Base-by-base conservation (phyloP, 352 stramenopile genomes). In the Globisporangium irregulare region DNA sequence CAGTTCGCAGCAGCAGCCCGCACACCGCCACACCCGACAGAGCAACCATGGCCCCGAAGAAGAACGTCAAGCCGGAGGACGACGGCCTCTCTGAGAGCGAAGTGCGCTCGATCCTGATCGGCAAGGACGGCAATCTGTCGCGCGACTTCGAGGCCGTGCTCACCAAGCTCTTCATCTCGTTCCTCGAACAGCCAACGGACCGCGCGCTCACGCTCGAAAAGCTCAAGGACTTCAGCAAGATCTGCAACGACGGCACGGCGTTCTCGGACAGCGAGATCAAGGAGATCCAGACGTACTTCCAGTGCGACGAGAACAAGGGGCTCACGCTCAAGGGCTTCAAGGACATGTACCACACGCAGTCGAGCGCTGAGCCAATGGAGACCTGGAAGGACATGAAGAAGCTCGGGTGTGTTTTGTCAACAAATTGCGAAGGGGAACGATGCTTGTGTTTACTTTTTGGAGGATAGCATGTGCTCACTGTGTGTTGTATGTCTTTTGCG, bases 281-380 rank as follows among this genome's bases (percentile, higher is more conserved):
- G 78, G 88, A 96, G 78, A 96, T 96, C 75, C 87, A 96, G 83
- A 94, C 86, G 50, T 96, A 96, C 77, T 96, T 96, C 75, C 85
- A 96, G 76, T 96, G 88, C 74, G 87, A 96, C 68, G 88, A 96
- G 76, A 95, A 95, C 79, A 93, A 94, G 81, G 86, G 86, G 18
- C 77, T 95, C 69, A 95, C 88, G 71, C 82, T 94, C 59, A 92
- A 92, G 78, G 88, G 88, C 51, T 96, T 94, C 74, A 94, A 94
- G 78, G 88, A 96, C 71, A 96, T 96, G 86, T 96, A 96, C 84
- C 88, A 94, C 77, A 96, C 88, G 72, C 88, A 96, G 75, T 94
- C 88, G 66, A 95, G 88, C 72, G 87, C 87, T 41, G 88, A 96
- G 76, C 85, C 87, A 18, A 86, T 92, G 75, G 88, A 96, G 81